Percentiles rank a stretch among this genome's conserved stretches.
These are phyloP conservation scores for Pyrenula massariospora DNA, from an alignment of 495 filamentous ascomycete genomes.

Conservation along the genomic window DNA sequence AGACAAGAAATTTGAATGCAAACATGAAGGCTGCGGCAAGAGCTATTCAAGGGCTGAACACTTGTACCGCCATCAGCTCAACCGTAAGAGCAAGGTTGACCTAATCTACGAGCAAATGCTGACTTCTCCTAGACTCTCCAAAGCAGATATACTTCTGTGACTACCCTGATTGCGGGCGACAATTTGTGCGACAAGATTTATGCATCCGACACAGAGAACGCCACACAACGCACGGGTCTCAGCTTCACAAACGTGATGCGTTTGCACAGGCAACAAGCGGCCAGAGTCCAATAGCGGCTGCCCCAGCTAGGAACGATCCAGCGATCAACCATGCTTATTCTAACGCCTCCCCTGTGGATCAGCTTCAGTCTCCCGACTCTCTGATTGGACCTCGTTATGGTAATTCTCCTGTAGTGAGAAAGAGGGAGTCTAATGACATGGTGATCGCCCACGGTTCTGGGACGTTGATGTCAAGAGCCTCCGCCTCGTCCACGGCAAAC, in stretches of 20 bases:
- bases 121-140: slow-evolving; percentile 45
- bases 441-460: neutral
- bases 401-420: neutral
- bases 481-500: slow-evolving; percentile 7
- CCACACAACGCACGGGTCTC: slow-evolving; percentile 91
- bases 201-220: slow-evolving; percentile 88
- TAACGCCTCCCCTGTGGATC: neutral
- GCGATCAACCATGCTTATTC: neutral
- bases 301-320: neutral
- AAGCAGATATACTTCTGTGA: slow-evolving; percentile 96
- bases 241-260: slow-evolving; percentile 78
- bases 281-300: neutral
- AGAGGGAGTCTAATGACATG: neutral
- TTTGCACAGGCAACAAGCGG: slow-evolving; percentile 17
- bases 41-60: slow-evolving; percentile 95
- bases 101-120: slow-evolving; percentile 8
- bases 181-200: slow-evolving; percentile 90
- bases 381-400: neutral
- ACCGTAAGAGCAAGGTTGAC: slow-evolving; percentile 48
- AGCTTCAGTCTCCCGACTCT: neutral
- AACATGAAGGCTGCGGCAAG: slow-evolving; percentile 81
- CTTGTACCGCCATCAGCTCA: slow-evolving; percentile 91
- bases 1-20: slow-evolving; percentile 93
- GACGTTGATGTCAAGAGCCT: neutral
- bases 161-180: slow-evolving; percentile 79